phyloP scores from a whole-genome alignment of 2,329 filamentous ascomycete species.

The Colletotrichum sp. region DNA sequence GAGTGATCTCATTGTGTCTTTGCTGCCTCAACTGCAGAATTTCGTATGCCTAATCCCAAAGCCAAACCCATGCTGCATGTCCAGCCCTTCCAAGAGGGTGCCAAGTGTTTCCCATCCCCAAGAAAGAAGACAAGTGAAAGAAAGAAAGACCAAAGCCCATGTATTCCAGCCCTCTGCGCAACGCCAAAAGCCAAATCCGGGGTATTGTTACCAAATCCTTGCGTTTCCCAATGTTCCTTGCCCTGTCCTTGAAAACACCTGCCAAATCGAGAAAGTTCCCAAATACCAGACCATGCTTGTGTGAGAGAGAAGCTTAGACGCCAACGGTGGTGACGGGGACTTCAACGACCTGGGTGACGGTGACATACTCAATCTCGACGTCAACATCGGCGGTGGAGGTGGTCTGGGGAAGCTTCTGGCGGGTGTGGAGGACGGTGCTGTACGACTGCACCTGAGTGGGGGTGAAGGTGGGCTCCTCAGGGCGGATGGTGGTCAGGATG shows the following conservation, averaged over 20 bases:
- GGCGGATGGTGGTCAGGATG: not conserved
- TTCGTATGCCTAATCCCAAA: not conserved
- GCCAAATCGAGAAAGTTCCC: not conserved
- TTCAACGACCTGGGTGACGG: not conserved
- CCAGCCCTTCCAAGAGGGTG: not conserved
- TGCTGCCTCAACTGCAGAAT: not conserved
- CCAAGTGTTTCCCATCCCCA: not conserved
- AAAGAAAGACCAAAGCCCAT: not conserved
- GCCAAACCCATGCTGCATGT: not conserved
- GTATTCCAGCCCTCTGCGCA: not conserved
- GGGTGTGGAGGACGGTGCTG: not conserved
- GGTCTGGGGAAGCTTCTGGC: not conserved
- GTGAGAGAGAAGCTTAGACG: not conserved
- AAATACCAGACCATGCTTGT: not conserved
- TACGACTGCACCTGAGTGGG: not conserved
- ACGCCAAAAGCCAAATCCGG: not conserved
- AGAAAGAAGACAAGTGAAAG: not conserved
- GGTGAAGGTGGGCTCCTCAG: not conserved
- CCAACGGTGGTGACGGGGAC: not conserved
- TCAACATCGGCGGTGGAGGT: not conserved
- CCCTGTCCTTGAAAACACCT: not conserved
- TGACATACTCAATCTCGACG: not conserved
- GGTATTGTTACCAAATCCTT: not conserved
- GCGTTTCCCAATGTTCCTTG: not conserved
- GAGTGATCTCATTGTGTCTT: not conserved